These are phyloP conservation scores for Peronospora belbahrii DNA, from an alignment of 352 stramenopile species.

Conservation along the genomic window DNA sequence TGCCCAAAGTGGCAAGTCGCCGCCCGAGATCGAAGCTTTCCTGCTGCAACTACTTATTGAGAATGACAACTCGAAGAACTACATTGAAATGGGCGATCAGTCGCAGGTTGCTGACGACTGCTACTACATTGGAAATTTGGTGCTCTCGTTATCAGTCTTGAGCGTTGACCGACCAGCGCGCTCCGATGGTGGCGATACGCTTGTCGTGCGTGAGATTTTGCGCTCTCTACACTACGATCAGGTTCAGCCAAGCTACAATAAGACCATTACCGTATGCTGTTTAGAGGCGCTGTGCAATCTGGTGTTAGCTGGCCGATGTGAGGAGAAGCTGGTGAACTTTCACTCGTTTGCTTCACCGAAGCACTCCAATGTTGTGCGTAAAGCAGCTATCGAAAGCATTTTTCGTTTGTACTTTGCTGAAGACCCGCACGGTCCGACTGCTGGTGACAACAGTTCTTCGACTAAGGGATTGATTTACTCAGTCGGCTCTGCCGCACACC, in stretches of 20 bases:
- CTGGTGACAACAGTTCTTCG: conserved; percentile 6
- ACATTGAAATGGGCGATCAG: conserved; percentile 83
- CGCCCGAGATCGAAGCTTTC: conserved; percentile 71
- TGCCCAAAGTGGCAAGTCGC: conserved; percentile 71
- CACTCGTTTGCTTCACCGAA: conserved; percentile 65
- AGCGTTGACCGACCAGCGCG: conserved; percentile 50
- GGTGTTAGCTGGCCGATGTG: conserved; percentile 52
- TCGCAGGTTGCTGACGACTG: conserved; percentile 79
- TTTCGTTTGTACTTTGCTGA: conserved; percentile 78
- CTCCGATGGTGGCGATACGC: conserved; percentile 32
- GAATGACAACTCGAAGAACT: conserved; percentile 88
- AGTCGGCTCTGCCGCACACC: conserved; percentile 2
- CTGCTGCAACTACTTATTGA: conserved; percentile 69
- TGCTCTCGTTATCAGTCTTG: conserved; percentile 64
- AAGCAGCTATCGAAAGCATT: conserved; percentile 80
- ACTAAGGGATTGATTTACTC: conserved; percentile 14
- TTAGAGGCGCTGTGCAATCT: conserved; percentile 77
- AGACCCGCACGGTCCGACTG: conserved; percentile 37
- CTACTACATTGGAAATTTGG: conserved; percentile 77
- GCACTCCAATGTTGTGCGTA: conserved; percentile 65
- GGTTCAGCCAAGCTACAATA: conserved; percentile 74
- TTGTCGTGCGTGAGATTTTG: conserved; percentile 65
- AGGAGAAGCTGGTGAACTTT: conserved; percentile 65
- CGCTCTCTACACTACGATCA: conserved; percentile 81
- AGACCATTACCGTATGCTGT: conserved; percentile 77